Evolutionary conservation across 2,329 filamentous ascomycete genomes (phyloP).

Genomic region (Arthrobotrys pseudoclavata): DNA sequence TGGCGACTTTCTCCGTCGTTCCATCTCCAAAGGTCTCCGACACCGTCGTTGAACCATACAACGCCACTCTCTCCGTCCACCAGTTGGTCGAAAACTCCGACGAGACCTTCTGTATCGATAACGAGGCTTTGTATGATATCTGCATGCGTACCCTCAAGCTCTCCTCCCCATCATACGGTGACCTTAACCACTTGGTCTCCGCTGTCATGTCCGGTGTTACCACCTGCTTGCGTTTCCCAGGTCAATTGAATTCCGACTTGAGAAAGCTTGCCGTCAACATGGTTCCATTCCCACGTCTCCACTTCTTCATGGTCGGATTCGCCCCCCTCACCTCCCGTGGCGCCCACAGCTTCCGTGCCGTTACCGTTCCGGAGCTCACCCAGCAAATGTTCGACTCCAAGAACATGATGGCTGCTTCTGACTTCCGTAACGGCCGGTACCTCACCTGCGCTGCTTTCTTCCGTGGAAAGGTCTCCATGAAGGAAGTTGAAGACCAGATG

Average conservation of each 20-base stretch:
- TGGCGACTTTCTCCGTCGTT: slow-evolving; percentile 99
- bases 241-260: slow-evolving; percentile 99
- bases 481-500: slow-evolving; percentile 99
- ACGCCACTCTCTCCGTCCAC: slow-evolving; percentile 98
- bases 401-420: slow-evolving; percentile 99
- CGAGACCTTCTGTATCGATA: slow-evolving; percentile 99
- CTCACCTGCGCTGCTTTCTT: slow-evolving; percentile 99
- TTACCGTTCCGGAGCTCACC: slow-evolving; percentile 97
- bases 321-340: slow-evolving; percentile 95
- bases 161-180: slow-evolving; percentile 96
- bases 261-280: slow-evolving; percentile 99
- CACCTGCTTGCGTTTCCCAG: slow-evolving; percentile 98
- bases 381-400: slow-evolving; percentile 99
- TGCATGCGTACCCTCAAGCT: slow-evolving; percentile 99
- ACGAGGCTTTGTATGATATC: slow-evolving; percentile 99
- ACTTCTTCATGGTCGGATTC: slow-evolving; percentile 99
- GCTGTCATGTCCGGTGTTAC: slow-evolving; percentile 99
- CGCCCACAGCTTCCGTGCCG: slow-evolving; percentile 94
- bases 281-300: slow-evolving; percentile 99
- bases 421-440: slow-evolving; percentile 99
- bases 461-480: slow-evolving; percentile 99
- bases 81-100: slow-evolving; percentile 99
- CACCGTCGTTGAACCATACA: slow-evolving; percentile 99
- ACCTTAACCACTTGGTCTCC: slow-evolving; percentile 99
- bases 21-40: slow-evolving; percentile 99